A percentile compares a stretch with the other conserved stretches of the same genome.
Conservation (phyloP, 257 asterid species). For the Henckelia pumila region DNA sequence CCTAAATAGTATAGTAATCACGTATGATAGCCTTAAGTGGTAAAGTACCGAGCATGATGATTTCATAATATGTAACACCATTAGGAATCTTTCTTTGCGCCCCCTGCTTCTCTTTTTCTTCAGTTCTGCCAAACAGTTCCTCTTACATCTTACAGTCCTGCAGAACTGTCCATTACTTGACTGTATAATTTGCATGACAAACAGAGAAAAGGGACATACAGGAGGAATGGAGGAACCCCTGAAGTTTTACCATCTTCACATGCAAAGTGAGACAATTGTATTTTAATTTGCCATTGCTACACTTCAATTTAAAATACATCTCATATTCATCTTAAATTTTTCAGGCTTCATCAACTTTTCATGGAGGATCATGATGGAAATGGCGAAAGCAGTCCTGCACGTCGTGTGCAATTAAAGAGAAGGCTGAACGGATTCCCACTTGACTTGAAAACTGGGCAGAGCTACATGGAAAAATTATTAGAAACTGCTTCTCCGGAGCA, state of each 20-base stretch:
- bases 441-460: slow-evolving; percentile 58
- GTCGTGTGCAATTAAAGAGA: slow-evolving; percentile 72
- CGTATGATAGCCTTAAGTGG: neutral
- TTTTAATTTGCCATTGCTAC: slow-evolving; percentile 8
- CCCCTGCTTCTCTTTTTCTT: neutral
- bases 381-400: slow-evolving; percentile 48
- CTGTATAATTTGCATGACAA: slow-evolving; percentile 18
- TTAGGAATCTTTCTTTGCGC: neutral
- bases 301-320: slow-evolving; percentile 2
- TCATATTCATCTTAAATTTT: slow-evolving; percentile 23
- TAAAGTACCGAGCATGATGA: neutral
- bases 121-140: neutral
- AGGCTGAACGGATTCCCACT: slow-evolving; percentile 80
- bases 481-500: slow-evolving; percentile 67
- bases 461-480: slow-evolving; percentile 81
- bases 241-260: slow-evolving; percentile 53
- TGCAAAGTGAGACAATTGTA: slow-evolving; percentile 63
- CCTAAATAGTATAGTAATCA: neutral
- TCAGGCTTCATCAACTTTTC: slow-evolving; percentile 88
- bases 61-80: neutral
- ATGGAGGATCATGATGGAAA: slow-evolving; percentile 70
- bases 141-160: too few species aligned
- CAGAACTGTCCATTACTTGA: neutral
- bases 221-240: slow-evolving; percentile 71
- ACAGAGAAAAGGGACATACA: slow-evolving; percentile 75